A percentile compares a stretch with the other conserved stretches of the same genome.
phyloP scores from a whole-genome alignment of 2,329 filamentous ascomycete species.

The Grosmannia serpens region DNA sequence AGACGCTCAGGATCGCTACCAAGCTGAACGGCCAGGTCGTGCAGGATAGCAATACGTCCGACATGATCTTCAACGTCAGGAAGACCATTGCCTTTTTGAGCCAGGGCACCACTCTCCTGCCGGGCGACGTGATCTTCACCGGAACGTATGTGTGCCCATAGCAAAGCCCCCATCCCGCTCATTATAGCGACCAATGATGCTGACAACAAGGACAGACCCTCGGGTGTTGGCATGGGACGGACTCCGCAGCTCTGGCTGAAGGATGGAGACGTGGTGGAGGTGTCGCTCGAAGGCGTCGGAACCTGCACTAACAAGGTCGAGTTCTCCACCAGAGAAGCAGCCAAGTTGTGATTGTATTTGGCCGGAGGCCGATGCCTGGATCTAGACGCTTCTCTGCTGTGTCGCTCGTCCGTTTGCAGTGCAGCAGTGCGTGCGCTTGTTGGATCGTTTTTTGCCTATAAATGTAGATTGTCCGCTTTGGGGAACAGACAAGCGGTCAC shows the following conservation, averaged over 20 bases:
- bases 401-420: no score
- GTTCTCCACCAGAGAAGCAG: constrained; percentile 21
- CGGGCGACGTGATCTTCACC: constrained; percentile 56
- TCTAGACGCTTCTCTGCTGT: neutral
- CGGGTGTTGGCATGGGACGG: constrained; percentile 60
- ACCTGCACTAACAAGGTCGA: constrained; percentile 42
- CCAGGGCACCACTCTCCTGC: constrained; percentile 49
- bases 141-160: constrained; percentile 49
- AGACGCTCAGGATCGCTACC: constrained; percentile 43
- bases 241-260: constrained; percentile 57
- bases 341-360: constrained; percentile 20
- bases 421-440: no score
- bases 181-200: neutral
- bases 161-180: no score
- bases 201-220: constrained; percentile 32
- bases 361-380: neutral
- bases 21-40: constrained; percentile 47
- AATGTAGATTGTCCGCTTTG: no score
- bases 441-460: no score
- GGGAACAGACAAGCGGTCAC: no score
- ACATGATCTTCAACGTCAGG: constrained; percentile 53
- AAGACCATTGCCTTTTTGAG: constrained; percentile 49
- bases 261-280: constrained; percentile 59
- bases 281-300: constrained; percentile 55
- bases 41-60: constrained; percentile 45